A percentile compares a stretch with the other conserved stretches of the same genome.
Evolutionary conservation across 768 basidiomycete genomes (phyloP).

Genomic region (Coprinellus aureogranulatus): DNA sequence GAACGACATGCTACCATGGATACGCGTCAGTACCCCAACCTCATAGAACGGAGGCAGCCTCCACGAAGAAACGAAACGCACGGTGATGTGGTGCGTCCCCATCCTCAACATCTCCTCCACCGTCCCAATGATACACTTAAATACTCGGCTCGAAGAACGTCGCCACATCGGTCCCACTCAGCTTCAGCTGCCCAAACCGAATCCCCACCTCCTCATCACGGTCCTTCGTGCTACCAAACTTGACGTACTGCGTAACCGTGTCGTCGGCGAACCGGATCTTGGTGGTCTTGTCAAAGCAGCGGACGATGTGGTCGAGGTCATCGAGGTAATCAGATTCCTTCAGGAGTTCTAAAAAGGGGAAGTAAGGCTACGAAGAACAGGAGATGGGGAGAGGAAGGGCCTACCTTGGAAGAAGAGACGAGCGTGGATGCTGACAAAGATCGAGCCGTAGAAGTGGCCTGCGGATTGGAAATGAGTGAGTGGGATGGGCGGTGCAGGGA

Average conservation of each 20-base stretch:
- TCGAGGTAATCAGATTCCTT: conserved; percentile 14
- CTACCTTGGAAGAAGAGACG: conserved; percentile 31
- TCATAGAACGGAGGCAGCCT: background rate
- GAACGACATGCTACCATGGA: conserved; percentile 33
- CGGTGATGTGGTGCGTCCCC: conserved; percentile 5
- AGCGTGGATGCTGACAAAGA: conserved; percentile 44
- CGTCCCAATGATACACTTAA: conserved; percentile 6
- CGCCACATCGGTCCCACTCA: conserved; percentile 24
- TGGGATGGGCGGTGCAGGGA: background rate
- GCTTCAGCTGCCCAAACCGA: conserved; percentile 40
- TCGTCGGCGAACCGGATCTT: conserved; percentile 41
- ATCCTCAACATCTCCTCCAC: conserved; percentile 7
- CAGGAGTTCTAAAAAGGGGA: conserved; percentile 30
- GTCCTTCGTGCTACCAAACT: conserved; percentile 44
- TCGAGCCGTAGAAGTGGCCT: conserved; percentile 50
- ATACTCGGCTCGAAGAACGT: conserved; percentile 11
- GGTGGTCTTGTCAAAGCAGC: conserved; percentile 44
- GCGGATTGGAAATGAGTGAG: background rate
- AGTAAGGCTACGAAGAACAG: background rate
- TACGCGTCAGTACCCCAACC: background rate
- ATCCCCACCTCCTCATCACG: conserved; percentile 37
- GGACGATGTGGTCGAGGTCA: conserved; percentile 37
- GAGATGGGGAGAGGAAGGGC: background rate
- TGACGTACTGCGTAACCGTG: conserved; percentile 39
- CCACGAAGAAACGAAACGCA: background rate